Conservation (phyloP, 2,329 filamentous ascomycete species). For the Aspergillus felis region DNA sequence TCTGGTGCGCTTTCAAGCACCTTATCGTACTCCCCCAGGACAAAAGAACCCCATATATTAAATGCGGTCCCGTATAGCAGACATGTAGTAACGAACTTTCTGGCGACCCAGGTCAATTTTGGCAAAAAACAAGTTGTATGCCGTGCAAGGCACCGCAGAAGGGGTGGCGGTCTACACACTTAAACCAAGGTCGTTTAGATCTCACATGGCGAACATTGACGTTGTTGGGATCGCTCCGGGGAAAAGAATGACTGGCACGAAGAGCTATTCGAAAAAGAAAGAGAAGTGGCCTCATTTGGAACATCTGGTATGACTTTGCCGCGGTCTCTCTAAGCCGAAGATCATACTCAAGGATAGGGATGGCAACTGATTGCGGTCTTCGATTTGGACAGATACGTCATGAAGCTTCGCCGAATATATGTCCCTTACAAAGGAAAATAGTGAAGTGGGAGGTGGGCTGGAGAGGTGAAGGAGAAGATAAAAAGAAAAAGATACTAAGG, state of each 20-base stretch:
- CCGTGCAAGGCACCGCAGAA: background rate
- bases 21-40: conserved; percentile 29
- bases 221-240: conserved; percentile 10
- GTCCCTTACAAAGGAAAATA: background rate
- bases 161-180: conserved; percentile 19
- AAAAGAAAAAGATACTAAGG: background rate
- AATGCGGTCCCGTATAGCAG: conserved; percentile 31
- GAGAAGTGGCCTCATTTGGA: conserved; percentile 27
- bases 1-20: conserved; percentile 15
- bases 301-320: conserved; percentile 27
- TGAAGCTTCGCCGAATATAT: background rate
- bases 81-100: conserved; percentile 27
- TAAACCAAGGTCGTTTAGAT: conserved; percentile 32
- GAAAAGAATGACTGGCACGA: conserved; percentile 17
- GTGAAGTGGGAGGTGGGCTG: too few species aligned
- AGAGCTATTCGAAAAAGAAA: conserved; percentile 22
- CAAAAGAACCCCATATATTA: conserved; percentile 30
- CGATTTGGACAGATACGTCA: background rate
- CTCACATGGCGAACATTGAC: conserved; percentile 30
- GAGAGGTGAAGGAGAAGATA: background rate
- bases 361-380: background rate
- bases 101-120: conserved; percentile 5
- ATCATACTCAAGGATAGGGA: conserved; percentile 3
- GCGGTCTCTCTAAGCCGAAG: conserved; percentile 2
- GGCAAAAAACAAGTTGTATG: background rate